A percentile compares a stretch with the other conserved stretches of the same genome.
phyloP scores from a whole-genome alignment of 257 asterid species.

The Solanum ossicruentum region DNA sequence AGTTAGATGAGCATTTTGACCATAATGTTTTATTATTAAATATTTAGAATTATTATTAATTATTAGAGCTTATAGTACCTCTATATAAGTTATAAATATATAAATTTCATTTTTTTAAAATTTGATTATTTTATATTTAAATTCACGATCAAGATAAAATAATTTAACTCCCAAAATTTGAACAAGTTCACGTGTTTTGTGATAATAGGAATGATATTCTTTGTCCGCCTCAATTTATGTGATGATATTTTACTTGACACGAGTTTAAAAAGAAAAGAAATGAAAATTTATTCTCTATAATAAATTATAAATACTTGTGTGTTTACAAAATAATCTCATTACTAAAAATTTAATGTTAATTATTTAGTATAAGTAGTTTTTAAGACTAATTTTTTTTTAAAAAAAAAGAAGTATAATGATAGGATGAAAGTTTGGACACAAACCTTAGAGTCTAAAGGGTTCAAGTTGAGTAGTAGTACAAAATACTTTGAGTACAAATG shows the following conservation, averaged over 20 bases:
- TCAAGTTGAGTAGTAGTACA: not conserved
- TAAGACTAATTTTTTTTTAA: too few species aligned
- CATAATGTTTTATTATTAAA: too few species aligned
- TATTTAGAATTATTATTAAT: not conserved
- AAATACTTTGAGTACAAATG: not conserved
- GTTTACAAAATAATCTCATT: not conserved
- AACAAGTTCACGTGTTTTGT: not conserved
- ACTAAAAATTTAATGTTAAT: not conserved
- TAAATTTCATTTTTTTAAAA: too few species aligned
- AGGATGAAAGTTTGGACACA: not conserved
- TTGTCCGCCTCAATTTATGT: not conserved
- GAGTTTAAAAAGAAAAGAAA: not conserved
- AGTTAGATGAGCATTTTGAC: too few species aligned
- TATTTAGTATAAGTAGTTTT: not conserved
- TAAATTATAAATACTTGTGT: not conserved
- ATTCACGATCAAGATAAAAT: too few species aligned
- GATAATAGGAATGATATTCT: not conserved
- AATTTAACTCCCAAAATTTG: too few species aligned
- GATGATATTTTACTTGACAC: not conserved
- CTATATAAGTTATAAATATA: too few species aligned
- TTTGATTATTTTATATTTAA: too few species aligned
- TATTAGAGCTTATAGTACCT: too few species aligned
- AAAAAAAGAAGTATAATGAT: not conserved
- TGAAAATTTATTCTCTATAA: not conserved
- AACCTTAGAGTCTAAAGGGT: not conserved